Evolutionary conservation across 495 filamentous ascomycete genomes (phyloP), one percentile per base, ranked within the genome.

Genomic region (Xylaria telfairii): DNA sequence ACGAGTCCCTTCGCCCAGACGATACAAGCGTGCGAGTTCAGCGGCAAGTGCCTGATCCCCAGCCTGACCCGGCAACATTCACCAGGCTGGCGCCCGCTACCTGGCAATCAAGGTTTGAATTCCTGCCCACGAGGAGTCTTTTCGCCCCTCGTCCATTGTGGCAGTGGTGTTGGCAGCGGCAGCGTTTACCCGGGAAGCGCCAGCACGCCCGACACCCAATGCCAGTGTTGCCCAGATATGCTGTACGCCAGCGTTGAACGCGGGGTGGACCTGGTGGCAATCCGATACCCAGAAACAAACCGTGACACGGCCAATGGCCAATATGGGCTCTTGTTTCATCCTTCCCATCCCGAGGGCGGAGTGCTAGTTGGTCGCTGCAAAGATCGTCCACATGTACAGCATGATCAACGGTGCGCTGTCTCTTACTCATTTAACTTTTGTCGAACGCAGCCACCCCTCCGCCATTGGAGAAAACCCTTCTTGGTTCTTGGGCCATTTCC

Each of bases 351-450:
- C 59, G 57, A 64, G 30, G 32, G 46, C 34, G 24, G 49, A 63
- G 59, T 59, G 61, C 42, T 54, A 49, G 60, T 62, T 62, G 59
- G 59, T 26, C 59, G 42, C 49, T 34, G 61, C 30, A 57, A 46
- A 44, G 68, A 70, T 70, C 68, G 53, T n/a, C 68, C 46, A 24
- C 32, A 57, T 19, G 61, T 47, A 47, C 68, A 17, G 54, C 60
- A 28, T 46, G 68, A 65, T 70, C 68, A 56, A 26, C 68, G 24
- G 39, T 70, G 68, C 21, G 68, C 51, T 70, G 68, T 65, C 68
- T 70, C 61, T 65, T 24, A 59, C 41, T 65, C 49, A 70, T 65
- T 64, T 61, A 44, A 37, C n/a, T 65, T 3, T 49, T 24, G 61
- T 70, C 60, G 9, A 70, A 39, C 68, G 28, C 61, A 47, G 51